Conservation (phyloP, 1,284 basidiomycete genomes). For the Heterobasidion irregulare region DNA sequence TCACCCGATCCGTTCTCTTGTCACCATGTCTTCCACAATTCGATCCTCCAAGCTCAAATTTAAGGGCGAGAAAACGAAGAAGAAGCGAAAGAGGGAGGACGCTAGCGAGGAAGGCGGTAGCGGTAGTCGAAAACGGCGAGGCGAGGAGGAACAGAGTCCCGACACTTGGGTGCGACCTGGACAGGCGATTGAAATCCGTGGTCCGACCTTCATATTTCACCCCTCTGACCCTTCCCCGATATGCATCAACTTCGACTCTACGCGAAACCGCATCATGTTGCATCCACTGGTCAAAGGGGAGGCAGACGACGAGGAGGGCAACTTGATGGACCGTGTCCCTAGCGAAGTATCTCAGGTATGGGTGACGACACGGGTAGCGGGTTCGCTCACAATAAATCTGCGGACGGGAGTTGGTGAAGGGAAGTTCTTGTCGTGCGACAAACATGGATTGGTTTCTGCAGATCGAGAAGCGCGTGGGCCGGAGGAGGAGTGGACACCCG, state of each 20-base stretch:
- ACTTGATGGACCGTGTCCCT: slow-evolving; percentile 57
- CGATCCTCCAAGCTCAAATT: slow-evolving; percentile 73
- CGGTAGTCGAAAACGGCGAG: slow-evolving; percentile 37
- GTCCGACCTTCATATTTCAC: slow-evolving; percentile 76
- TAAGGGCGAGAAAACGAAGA: slow-evolving; percentile 79
- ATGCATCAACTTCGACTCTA: slow-evolving; percentile 71
- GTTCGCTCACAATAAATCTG: slow-evolving; percentile 73
- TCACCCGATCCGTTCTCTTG: slow-evolving; percentile 1
- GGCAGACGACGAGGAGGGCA: slow-evolving; percentile 19
- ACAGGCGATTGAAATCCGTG: slow-evolving; percentile 63
- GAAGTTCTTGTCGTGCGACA: slow-evolving; percentile 81
- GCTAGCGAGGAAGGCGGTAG: slow-evolving; percentile 33
- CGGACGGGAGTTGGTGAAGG: slow-evolving; percentile 79
- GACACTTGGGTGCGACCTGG: slow-evolving; percentile 78
- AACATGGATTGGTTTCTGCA: slow-evolving; percentile 73
- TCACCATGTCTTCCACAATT: slow-evolving; percentile 39
- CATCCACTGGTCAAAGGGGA: slow-evolving; percentile 57
- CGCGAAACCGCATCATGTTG: slow-evolving; percentile 62
- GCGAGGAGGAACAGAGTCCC: slow-evolving; percentile 47
- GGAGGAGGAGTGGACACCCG: slow-evolving; percentile 82
- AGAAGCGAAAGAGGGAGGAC: slow-evolving; percentile 66
- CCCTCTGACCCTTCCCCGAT: slow-evolving; percentile 69
- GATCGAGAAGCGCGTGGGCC: slow-evolving; percentile 79
- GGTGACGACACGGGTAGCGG: slow-evolving; percentile 78
- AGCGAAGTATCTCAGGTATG: slow-evolving; percentile 81